These are phyloP conservation scores for Pleodorina starrii DNA, from an alignment of 139 green algal genomes.

Conservation along the genomic window DNA sequence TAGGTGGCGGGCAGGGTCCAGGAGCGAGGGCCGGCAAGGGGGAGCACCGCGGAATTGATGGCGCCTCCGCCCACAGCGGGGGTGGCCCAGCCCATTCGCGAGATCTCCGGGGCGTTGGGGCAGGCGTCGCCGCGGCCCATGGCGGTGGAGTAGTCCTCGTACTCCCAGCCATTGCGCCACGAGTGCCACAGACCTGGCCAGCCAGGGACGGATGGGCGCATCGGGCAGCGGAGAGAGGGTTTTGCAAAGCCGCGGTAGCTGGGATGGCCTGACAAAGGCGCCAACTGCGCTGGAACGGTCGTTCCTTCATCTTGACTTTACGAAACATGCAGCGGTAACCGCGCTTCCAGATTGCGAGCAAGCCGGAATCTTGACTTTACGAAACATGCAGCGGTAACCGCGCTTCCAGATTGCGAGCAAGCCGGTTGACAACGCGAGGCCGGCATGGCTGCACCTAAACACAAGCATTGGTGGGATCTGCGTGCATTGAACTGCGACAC, in stretches of 20 bases:
- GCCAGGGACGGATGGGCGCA: not conserved
- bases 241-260: no score
- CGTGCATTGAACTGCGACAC: not conserved
- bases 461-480: not conserved
- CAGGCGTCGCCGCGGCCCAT: slow-evolving; percentile 39
- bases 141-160: slow-evolving; percentile 16
- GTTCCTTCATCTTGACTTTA: no score
- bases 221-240: no score
- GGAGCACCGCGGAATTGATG: not conserved
- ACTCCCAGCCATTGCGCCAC: not conserved
- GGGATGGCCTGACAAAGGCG: no score
- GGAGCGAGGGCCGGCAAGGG: not conserved
- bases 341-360: not conserved
- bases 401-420: not conserved
- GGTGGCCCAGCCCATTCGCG: slow-evolving; percentile 4
- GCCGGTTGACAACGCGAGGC: not conserved
- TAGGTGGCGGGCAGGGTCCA: slow-evolving; percentile 44
- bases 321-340: not conserved
- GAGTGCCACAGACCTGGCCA: slow-evolving; percentile 25
- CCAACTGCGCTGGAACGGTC: not conserved
- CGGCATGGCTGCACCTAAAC: not conserved
- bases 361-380: not conserved
- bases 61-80: not conserved
- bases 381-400: not conserved
- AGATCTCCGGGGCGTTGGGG: slow-evolving; percentile 31